Conservation (phyloP, 2,329 filamentous ascomycete genomes). For the Exophiala lecanii-corni region DNA sequence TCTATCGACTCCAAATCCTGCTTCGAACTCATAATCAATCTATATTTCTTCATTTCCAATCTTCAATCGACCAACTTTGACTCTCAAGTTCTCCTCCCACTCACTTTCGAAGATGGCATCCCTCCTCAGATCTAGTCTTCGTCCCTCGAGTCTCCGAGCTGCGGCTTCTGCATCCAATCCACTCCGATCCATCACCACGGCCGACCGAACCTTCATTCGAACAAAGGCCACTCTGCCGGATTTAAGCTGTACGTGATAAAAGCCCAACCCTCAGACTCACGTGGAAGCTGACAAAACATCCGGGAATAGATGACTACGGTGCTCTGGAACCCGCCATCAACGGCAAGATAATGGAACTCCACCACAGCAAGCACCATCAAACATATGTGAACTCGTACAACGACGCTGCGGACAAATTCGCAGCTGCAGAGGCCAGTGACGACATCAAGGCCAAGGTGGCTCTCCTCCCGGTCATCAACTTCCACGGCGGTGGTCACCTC, state of each 20-base stretch:
- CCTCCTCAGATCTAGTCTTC: slow-evolving; percentile 66
- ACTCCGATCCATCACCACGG: slow-evolving; percentile 52
- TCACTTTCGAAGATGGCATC: slow-evolving; percentile 59
- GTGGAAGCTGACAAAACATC: not conserved
- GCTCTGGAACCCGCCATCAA: slow-evolving; percentile 83
- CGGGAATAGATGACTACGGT: slow-evolving; percentile 79
- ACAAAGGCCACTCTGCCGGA: slow-evolving; percentile 92
- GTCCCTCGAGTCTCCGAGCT: slow-evolving; percentile 68
- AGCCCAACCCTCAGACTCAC: no score
- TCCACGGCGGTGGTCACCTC: slow-evolving; percentile 88
- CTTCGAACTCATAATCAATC: not conserved
- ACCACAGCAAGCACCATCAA: slow-evolving; percentile 90
- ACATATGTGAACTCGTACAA: slow-evolving; percentile 90
- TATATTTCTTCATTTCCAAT: no score
- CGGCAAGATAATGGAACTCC: slow-evolving; percentile 88
- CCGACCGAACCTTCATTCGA: slow-evolving; percentile 71
- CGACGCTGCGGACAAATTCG: slow-evolving; percentile 63
- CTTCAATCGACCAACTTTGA: not conserved
- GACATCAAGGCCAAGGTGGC: slow-evolving; percentile 62
- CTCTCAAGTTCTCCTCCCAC: no score
- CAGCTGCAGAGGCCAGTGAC: slow-evolving; percentile 50
- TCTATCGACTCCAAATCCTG: no score
- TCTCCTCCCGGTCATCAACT: slow-evolving; percentile 69
- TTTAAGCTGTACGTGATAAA: slow-evolving; percentile 61
- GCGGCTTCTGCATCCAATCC: slow-evolving; percentile 47